phyloP scores from a whole-genome alignment of 2,329 filamentous ascomycete species.

The Epichloe festucae region DNA sequence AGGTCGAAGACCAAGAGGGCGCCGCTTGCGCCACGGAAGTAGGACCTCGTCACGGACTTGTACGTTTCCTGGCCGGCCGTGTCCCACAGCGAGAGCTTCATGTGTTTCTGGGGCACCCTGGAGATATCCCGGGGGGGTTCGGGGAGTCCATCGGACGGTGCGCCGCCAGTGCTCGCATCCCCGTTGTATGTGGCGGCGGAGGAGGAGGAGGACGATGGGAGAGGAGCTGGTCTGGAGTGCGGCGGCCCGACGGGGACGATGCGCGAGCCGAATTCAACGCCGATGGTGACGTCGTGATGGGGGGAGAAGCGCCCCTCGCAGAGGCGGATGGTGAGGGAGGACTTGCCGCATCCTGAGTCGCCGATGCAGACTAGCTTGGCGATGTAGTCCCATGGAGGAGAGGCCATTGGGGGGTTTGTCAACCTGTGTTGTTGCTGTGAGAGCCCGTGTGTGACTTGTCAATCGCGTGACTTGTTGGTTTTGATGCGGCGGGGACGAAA shows the following conservation, averaged over 20 bases:
- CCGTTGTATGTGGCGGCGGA: slow-evolving; percentile 5
- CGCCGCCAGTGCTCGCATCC: not conserved
- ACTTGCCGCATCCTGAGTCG: slow-evolving; percentile 93
- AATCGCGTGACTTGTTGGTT: no score
- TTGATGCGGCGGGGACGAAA: not conserved
- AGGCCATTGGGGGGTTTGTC: slow-evolving; percentile 32
- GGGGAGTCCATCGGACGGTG: slow-evolving; percentile 30
- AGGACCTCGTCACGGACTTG: slow-evolving; percentile 87
- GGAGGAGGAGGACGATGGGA: slow-evolving; percentile 9
- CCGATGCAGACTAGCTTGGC: slow-evolving; percentile 97
- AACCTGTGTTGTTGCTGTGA: not conserved
- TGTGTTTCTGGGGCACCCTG: slow-evolving; percentile 50
- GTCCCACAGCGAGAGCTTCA: slow-evolving; percentile 93
- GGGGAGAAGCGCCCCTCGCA: slow-evolving; percentile 92
- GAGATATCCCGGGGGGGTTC: slow-evolving; percentile 36
- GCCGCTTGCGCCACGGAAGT: slow-evolving; percentile 67
- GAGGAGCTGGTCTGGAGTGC: slow-evolving; percentile 37
- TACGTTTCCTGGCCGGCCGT: slow-evolving; percentile 96
- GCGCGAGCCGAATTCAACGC: slow-evolving; percentile 88
- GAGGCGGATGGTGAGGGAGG: slow-evolving; percentile 85
- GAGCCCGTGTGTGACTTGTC: not conserved
- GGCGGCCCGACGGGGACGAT: slow-evolving; percentile 85
- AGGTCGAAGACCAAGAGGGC: slow-evolving; percentile 90
- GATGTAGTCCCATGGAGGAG: slow-evolving; percentile 90
- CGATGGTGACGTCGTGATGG: slow-evolving; percentile 94